Base-by-base conservation (phyloP, 352 stramenopile species). In the Globisporangium radiosum region DNA sequence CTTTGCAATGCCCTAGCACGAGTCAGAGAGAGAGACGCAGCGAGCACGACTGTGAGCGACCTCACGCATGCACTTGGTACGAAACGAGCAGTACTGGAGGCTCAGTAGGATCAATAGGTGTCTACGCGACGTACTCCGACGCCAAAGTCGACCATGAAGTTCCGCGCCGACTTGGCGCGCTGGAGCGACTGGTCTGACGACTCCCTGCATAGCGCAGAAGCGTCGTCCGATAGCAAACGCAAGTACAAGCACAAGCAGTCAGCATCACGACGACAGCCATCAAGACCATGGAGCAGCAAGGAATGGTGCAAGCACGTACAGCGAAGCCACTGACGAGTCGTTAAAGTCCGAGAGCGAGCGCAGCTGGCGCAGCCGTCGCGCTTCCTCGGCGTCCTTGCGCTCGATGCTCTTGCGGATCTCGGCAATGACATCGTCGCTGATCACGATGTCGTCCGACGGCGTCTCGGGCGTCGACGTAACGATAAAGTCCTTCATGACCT, bases 401-500 rank as follows among this genome's bases (percentile, higher is more conserved):
- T 67, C 56, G 47, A 78, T 78, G 39, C 69, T 68, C 60, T 86
- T 69, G 3, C 68, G 69, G 53, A 88, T 80, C 56, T 88, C 78
- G 1, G 80, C 78, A 57, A 89, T 88, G 54, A 86, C 74, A 50
- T 88, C 70, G 63, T 89, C 75, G 44, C 77, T 80, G 57, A 92
- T 90, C 44, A 92, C 75, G 47, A 84, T 68, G 14, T 76, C 56
- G 36, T 85, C 71, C 5, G 79, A 55, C 56, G 68, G 52, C 57
- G 72, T 68, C n/a, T 68, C 60, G 11, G 60, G 43, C 45, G 66
- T 52, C 4, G 68, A 53, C 1, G 70, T 67, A 3, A 68, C 68
- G 36, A 72, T 73, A 25, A 80, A 80, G 52, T 77, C 72, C 9
- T 85, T 81, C 81, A 92, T 90, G 36, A 88, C 81, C 50, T 88